Evolutionary conservation across 306 rosid genomes (phyloP).

Genomic region (Glycine soja): DNA sequence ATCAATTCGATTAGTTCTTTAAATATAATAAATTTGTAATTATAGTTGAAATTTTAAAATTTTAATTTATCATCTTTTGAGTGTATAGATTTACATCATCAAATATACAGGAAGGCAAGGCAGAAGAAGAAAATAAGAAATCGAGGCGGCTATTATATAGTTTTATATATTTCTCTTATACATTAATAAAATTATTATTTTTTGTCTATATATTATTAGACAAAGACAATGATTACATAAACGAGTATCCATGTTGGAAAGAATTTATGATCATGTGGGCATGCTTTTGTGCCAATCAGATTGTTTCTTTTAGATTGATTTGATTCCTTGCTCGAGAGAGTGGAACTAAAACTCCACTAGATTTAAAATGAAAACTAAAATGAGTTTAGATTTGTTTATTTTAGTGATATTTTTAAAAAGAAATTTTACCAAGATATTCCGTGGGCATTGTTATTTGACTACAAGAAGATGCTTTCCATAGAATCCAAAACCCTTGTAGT

Average conservation of each 20-base stretch:
- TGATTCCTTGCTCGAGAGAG: constrained; percentile 36
- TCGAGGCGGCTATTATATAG: background rate
- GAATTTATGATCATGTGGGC: constrained; percentile 44
- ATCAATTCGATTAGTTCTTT: background rate
- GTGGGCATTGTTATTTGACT: background rate
- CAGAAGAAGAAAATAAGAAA: background rate
- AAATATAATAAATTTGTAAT: background rate
- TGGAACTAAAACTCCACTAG: background rate
- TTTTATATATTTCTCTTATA: background rate
- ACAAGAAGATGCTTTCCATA: constrained; percentile 6
- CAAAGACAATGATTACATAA: constrained; percentile 42
- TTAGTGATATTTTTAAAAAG: background rate
- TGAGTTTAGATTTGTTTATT: constrained; percentile 16
- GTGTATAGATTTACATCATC: background rate
- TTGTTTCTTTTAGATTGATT: constrained; percentile 45
- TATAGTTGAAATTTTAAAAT: background rate
- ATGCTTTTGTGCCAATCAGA: constrained; percentile 47
- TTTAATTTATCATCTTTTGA: background rate
- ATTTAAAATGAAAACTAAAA: background rate
- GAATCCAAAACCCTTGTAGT: background rate
- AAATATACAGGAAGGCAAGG: constrained; percentile 27
- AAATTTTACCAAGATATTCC: background rate
- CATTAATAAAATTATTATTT: background rate
- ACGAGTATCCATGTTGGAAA: constrained; percentile 39
- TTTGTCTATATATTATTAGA: constrained; percentile 10